These are phyloP conservation scores for Alectoria sarmentosa DNA, from an alignment of 495 filamentous ascomycete species.

Conservation along the genomic window DNA sequence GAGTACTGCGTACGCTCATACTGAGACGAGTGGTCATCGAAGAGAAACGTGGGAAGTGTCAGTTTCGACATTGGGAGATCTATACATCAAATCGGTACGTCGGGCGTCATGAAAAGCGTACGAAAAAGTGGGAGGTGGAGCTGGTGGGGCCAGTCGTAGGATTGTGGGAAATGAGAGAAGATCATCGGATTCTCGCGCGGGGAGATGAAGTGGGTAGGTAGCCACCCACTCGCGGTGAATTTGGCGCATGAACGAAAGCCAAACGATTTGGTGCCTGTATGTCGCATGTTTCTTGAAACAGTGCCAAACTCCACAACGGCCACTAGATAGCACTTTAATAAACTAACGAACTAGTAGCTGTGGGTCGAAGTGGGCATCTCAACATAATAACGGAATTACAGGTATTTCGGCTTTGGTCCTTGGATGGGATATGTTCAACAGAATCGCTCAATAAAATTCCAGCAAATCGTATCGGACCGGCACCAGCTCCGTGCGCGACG, in stretches of 20 bases:
- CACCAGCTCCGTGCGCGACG: neutral
- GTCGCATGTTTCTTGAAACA: slow-evolving; percentile 2
- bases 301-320: neutral
- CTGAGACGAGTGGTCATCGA: neutral
- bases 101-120: neutral
- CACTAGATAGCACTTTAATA: neutral
- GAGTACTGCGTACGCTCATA: neutral
- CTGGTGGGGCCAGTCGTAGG: neutral
- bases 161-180: neutral
- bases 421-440: neutral
- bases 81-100: neutral
- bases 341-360: neutral
- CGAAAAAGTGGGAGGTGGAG: neutral
- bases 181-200: neutral
- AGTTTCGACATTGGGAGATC: neutral
- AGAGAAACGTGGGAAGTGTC: neutral
- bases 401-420: neutral
- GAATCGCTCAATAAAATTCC: neutral
- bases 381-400: neutral
- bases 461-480: neutral
- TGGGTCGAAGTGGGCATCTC: neutral
- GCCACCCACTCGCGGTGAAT: neutral
- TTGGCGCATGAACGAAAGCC: neutral
- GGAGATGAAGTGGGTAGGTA: neutral
- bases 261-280: neutral